Evolutionary conservation across 306 rosid species (phyloP).

Genomic region (Prunus armeniaca): DNA sequence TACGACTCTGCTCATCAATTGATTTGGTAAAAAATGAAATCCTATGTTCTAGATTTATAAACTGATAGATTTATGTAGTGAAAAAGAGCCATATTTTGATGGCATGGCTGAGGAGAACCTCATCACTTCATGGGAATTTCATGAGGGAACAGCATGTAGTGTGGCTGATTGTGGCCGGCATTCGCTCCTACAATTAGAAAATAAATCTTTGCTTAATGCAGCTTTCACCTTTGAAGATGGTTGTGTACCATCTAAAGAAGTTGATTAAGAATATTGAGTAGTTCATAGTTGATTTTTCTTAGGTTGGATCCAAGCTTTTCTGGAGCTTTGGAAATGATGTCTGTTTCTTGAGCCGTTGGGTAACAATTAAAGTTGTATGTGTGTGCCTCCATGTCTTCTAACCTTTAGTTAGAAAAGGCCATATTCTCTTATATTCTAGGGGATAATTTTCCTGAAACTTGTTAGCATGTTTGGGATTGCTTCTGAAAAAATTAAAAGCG

Average conservation of each 20-base stretch:
- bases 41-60: slow-evolving; percentile 62
- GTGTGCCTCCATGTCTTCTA: not conserved
- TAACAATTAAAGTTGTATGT: not conserved
- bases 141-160: slow-evolving; percentile 62
- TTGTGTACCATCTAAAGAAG: not conserved
- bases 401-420: not conserved
- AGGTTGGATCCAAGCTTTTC: too few species aligned
- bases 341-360: not conserved
- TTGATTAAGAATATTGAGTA: not conserved
- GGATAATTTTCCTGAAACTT: not conserved
- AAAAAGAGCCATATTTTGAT: slow-evolving; percentile 60
- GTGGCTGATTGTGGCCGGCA: slow-evolving; percentile 77
- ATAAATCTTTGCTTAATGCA: not conserved
- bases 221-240: not conserved
- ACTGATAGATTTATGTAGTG: slow-evolving; percentile 61
- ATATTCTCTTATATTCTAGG: not conserved
- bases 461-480: not conserved
- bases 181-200: slow-evolving; percentile 30
- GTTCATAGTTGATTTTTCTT: not conserved
- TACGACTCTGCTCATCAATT: not conserved
- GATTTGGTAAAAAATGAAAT: not conserved
- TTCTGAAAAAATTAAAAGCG: too few species aligned
- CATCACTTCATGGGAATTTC: slow-evolving; percentile 76
- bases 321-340: not conserved
- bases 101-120: slow-evolving; percentile 89